phyloP scores from a whole-genome alignment of 768 basidiomycete genomes.

The Xerocomellus intermedius region DNA sequence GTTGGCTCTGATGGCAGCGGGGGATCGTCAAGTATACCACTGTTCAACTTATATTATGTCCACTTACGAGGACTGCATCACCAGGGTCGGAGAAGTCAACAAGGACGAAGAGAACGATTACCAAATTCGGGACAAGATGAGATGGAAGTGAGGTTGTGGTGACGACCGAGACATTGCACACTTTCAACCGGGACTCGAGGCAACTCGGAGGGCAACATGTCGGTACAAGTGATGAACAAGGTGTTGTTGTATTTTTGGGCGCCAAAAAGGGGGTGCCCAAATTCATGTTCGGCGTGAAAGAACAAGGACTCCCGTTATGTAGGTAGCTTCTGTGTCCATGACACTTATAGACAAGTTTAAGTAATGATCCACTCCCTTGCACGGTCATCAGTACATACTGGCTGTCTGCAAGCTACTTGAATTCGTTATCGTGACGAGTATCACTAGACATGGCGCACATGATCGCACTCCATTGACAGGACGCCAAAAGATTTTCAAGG shows the following conservation, averaged over 20 bases:
- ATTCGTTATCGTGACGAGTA: neutral
- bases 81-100: constrained; percentile 1
- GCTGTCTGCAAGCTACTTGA: neutral
- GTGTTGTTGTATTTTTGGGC: constrained; percentile 20
- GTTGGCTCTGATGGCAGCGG: constrained; percentile 25
- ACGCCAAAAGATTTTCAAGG: neutral
- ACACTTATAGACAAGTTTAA: neutral
- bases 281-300: neutral
- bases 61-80: constrained; percentile 5
- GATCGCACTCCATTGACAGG: neutral
- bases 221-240: constrained; percentile 20
- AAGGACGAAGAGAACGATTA: constrained; percentile 13
- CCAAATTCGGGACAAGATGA: constrained; percentile 25
- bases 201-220: constrained; percentile 1
- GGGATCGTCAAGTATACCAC: constrained; percentile 2
- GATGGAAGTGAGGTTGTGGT: constrained; percentile 19
- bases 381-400: neutral
- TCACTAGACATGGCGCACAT: constrained; percentile 1
- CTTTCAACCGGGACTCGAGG: neutral
- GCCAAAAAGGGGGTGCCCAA: neutral
- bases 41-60: constrained; percentile 25
- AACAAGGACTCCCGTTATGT: constrained; percentile 6
- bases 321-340: neutral
- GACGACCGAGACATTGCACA: constrained; percentile 14
- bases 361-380: neutral